Base-by-base conservation (phyloP, 768 basidiomycete species). In the Phlegmacium glaucopus region DNA sequence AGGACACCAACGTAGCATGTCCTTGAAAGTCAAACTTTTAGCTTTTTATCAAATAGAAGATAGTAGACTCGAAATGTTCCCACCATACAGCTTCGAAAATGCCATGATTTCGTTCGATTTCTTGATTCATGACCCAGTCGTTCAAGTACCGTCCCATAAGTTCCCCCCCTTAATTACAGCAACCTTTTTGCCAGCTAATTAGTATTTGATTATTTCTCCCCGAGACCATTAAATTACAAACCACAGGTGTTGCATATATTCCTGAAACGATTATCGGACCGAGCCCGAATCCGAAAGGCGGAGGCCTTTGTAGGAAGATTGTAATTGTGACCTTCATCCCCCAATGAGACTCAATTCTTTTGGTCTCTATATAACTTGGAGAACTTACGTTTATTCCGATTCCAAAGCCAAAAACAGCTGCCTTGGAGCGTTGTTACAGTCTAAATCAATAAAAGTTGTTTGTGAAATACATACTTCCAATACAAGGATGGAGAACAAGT, bases 81-180 rank as follows among this genome's bases (percentile, higher is more conserved):
- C 82, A 83, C 8, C 84, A 67, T 34, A 82, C 81, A 0, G 81
- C 77, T 52, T 79, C 76, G 55, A 80, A 81, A 7, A 83, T 76
- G 44, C 81, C 81, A 5, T 71, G 70, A 50, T 82, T 81, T 17
- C 72, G 60, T 34, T 64, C 63, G 53, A 80, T 72, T 37, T 65
- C 67, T n/a, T 58, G 45, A 43, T 74, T 70, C 68, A 74, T 74
- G 48, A 80, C 72, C 58, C 62, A 75, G 44, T 82, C 80, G 54
- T 82, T 81, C 42, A 70, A 44, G 56, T 74, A 82, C 10, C 75
- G 72, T 26, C 80, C 80, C 2, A 69, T 49, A 8, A 81, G 40
- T 57, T 82, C n/a, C n/a, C 78, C 29, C 80, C 80, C 29, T 81
- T 44, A 11, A 82, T 44, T 26, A 78, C 75, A 3, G 78, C 71